Conservation (phyloP, 805 yeast species). For the Phaffomyces opuntiae region DNA sequence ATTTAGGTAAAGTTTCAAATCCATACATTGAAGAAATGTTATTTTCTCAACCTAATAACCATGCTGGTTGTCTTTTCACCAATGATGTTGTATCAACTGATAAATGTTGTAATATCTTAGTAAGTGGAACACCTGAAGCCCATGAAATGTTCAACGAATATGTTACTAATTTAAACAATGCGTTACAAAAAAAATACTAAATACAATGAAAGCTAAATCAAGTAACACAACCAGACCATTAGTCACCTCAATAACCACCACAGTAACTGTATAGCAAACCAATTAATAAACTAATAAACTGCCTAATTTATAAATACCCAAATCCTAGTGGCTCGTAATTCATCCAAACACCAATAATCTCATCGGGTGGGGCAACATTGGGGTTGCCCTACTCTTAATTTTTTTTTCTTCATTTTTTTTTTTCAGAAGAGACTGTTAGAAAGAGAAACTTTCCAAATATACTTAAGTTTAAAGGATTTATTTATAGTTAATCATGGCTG, state of each 20-base stretch:
- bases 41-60: slow-evolving; percentile 10
- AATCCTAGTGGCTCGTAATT: not conserved
- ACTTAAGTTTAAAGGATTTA: not conserved
- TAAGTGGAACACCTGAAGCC: not conserved
- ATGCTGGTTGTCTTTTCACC: slow-evolving; percentile 2
- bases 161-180: not conserved
- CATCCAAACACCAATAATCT: not conserved
- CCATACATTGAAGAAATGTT: not conserved
- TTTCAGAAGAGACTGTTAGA: not conserved
- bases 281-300: too few relatives aligned
- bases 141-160: not conserved
- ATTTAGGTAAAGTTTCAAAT: slow-evolving; percentile 1
- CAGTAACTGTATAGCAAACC: too few relatives aligned
- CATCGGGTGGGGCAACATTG: slow-evolving; percentile 1
- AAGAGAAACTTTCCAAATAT: not conserved
- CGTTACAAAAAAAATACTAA: too few relatives aligned
- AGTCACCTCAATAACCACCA: too few relatives aligned
- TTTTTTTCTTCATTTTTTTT: not conserved
- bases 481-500: slow-evolving; percentile 15
- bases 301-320: too few relatives aligned
- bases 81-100: slow-evolving; percentile 6
- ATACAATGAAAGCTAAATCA: too few relatives aligned
- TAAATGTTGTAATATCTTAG: not conserved
- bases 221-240: too few relatives aligned
- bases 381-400: not conserved